Evolutionary conservation across 352 stramenopile genomes (phyloP).

Genomic region (Pythium phragmitis): DNA sequence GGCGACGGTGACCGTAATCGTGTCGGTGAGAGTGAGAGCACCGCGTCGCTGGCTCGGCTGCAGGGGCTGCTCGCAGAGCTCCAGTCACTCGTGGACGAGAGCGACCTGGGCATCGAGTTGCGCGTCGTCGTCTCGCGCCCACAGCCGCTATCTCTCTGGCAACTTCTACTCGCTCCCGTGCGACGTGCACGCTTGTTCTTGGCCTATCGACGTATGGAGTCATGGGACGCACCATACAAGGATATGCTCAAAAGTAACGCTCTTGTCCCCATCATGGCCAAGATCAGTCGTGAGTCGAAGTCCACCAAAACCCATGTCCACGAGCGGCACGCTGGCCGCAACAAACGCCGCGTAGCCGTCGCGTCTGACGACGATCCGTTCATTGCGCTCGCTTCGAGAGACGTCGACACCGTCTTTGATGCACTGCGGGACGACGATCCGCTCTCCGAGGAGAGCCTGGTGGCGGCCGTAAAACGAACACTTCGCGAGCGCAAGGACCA

Average conservation of each 20-base stretch:
- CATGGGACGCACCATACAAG: conserved; percentile 12
- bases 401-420: background rate
- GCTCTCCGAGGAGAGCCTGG: conserved; percentile 30
- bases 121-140: conserved; percentile 26
- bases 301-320: too few species aligned
- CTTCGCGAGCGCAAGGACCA: conserved; percentile 14
- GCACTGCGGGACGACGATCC: conserved; percentile 21
- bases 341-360: conserved; percentile 12
- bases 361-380: conserved; percentile 9
- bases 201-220: conserved; percentile 29
- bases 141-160: conserved; percentile 40
- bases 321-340: background rate
- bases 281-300: background rate
- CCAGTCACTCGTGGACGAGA: conserved; percentile 20
- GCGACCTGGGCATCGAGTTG: conserved; percentile 31
- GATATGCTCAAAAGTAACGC: background rate
- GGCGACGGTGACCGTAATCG: background rate
- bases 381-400: background rate
- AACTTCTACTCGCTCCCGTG: conserved; percentile 38
- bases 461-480: conserved; percentile 20
- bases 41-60: background rate
- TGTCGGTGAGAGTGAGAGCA: background rate
- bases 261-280: background rate
- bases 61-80: conserved; percentile 15
- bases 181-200: conserved; percentile 37